Evolutionary conservation across 108 stramenopile species (phyloP).

Genomic region (Nannochloropsis gaditana): DNA sequence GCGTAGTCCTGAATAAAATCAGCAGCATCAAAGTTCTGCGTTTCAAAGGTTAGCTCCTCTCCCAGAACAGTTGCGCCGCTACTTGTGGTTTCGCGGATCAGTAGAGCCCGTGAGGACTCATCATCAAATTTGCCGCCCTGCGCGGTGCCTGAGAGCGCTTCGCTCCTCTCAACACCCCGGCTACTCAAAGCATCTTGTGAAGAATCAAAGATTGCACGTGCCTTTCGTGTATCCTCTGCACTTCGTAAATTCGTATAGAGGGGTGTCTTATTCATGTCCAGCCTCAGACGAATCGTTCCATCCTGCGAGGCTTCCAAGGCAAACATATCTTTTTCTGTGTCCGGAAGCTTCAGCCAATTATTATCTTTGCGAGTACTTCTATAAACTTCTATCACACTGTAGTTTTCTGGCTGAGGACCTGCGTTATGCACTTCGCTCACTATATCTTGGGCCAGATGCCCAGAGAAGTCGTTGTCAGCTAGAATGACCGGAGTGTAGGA

Average conservation of each 20-base stretch:
- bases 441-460: background rate
- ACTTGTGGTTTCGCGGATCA: background rate
- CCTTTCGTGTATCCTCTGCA: background rate
- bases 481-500: background rate
- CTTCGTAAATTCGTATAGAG: background rate
- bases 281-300: background rate
- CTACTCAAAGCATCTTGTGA: background rate
- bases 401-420: background rate
- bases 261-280: background rate
- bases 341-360: background rate
- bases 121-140: background rate
- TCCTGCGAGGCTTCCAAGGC: background rate
- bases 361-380: background rate
- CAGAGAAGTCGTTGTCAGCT: background rate
- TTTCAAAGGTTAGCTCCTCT: background rate
- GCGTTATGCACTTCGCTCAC: background rate
- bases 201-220: background rate
- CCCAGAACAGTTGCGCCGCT: background rate
- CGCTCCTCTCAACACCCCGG: background rate
- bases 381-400: background rate
- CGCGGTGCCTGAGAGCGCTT: background rate
- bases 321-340: background rate
- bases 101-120: background rate
- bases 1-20: background rate
- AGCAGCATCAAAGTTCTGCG: background rate